phyloP scores from a whole-genome alignment of 208 protist species.

The Crithidia brevicula region DNA sequence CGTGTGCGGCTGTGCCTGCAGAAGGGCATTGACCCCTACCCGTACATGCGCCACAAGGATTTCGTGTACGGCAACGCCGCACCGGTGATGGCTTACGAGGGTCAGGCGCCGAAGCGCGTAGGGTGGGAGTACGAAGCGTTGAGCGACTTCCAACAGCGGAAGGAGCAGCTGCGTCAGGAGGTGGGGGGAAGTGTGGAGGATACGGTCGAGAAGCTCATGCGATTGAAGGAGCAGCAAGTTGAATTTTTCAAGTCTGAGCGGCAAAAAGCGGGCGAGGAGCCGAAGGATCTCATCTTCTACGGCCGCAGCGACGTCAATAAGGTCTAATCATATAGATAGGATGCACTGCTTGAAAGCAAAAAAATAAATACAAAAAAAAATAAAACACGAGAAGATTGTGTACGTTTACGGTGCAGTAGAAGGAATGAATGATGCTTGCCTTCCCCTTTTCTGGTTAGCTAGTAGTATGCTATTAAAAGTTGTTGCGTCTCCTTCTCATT shows the following conservation, averaged over 20 bases:
- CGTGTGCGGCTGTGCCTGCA: conserved; percentile 88
- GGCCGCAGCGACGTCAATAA: conserved; percentile 41
- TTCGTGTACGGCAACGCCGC: conserved; percentile 78
- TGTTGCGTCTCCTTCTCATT: too few species aligned
- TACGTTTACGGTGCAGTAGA: too few species aligned
- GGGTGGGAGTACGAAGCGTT: conserved; percentile 70
- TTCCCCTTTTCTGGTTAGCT: too few species aligned
- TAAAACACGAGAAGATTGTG: not conserved
- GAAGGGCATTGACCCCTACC: conserved; percentile 92
- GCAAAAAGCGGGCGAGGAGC: conserved; percentile 39
- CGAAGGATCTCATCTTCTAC: conserved; percentile 60
- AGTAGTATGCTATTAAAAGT: too few species aligned
- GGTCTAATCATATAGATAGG: conserved; percentile 50
- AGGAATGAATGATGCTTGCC: too few species aligned
- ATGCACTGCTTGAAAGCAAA: too few species aligned
- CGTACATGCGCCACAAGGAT: conserved; percentile 86
- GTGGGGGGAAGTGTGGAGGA: conserved; percentile 65
- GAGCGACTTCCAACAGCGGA: conserved; percentile 57
- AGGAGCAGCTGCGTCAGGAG: conserved; percentile 77
- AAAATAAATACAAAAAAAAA: conserved; percentile 8
- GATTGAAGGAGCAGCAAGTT: conserved; percentile 41
- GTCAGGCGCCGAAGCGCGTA: conserved; percentile 45
- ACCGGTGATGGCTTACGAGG: conserved; percentile 35
- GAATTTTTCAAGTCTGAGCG: conserved; percentile 41
- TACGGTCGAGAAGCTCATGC: conserved; percentile 73